phyloP scores from a whole-genome alignment of 768 basidiomycete genomes.

The Suillus decipiens region DNA sequence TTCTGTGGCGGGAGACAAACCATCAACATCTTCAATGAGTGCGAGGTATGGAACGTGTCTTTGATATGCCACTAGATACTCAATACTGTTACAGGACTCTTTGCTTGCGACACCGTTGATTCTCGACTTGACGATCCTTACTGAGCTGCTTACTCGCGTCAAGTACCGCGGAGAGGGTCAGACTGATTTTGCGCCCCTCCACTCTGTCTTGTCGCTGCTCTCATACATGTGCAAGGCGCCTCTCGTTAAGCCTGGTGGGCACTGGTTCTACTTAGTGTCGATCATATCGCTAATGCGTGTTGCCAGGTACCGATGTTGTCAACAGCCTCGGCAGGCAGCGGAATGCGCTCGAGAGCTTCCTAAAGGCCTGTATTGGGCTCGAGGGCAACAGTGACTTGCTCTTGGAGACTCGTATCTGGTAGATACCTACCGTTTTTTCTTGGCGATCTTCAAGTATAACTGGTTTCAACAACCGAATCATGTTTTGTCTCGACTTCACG shows the following conservation, averaged over 20 bases:
- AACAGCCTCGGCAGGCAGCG: constrained; percentile 96
- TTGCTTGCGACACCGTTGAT: constrained; percentile 95
- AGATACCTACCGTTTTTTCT: constrained; percentile 28
- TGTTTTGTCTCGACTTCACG: background rate
- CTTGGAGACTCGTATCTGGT: constrained; percentile 89
- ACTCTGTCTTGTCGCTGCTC: constrained; percentile 89
- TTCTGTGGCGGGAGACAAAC: constrained; percentile 93
- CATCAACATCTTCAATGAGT: constrained; percentile 98
- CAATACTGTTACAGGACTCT: constrained; percentile 63
- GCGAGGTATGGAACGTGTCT: constrained; percentile 60
- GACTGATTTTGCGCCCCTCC: constrained; percentile 77
- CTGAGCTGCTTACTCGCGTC: constrained; percentile 92
- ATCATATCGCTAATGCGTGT: constrained; percentile 3
- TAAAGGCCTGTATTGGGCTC: constrained; percentile 91
- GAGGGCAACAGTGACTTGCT: constrained; percentile 84
- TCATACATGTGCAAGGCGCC: constrained; percentile 98
- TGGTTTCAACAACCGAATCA: constrained; percentile 7
- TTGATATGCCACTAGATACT: constrained; percentile 13
- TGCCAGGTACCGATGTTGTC: constrained; percentile 79
- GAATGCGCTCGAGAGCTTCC: constrained; percentile 89
- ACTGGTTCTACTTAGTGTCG: background rate
- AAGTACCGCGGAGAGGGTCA: constrained; percentile 69
- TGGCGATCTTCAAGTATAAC: no score
- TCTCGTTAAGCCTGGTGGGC: constrained; percentile 86
- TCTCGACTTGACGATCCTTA: constrained; percentile 88